Percentiles rank a stretch among this genome's conserved stretches.
These are phyloP conservation scores for Penicillium sp. DNA, from an alignment of 2,329 filamentous ascomycete genomes.

Conservation along the genomic window DNA sequence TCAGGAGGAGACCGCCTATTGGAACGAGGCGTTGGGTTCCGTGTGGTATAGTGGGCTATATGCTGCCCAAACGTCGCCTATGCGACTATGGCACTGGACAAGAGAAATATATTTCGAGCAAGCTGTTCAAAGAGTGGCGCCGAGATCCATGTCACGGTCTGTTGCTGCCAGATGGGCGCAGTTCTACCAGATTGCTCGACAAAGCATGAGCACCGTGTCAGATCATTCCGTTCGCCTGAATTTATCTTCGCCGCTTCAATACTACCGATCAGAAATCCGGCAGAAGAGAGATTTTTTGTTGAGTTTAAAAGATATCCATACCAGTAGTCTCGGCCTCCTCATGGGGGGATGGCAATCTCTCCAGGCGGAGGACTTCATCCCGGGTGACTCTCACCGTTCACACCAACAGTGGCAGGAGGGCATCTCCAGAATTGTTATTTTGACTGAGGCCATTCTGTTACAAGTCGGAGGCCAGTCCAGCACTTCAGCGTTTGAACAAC, in stretches of 20 bases:
- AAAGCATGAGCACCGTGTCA: conserved; percentile 70
- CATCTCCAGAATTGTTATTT: conserved; percentile 72
- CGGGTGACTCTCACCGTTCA: conserved; percentile 43
- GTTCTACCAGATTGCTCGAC: conserved; percentile 78
- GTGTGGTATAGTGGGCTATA: conserved; percentile 77
- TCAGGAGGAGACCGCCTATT: conserved; percentile 89
- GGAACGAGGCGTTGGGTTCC: conserved; percentile 82
- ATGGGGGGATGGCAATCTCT: conserved; percentile 80
- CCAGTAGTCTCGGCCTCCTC: conserved; percentile 80
- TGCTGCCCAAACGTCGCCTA: conserved; percentile 78
- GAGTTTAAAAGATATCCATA: conserved; percentile 73
- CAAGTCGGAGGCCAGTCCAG: conserved; percentile 63
- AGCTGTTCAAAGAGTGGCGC: conserved; percentile 21
- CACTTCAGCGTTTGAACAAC: conserved; percentile 55
- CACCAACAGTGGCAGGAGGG: conserved; percentile 65
- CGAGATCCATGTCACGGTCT: conserved; percentile 19
- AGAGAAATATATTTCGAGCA: conserved; percentile 59
- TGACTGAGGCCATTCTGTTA: conserved; percentile 81
- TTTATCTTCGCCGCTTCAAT: conserved; percentile 73
- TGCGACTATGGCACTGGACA: conserved; percentile 69
- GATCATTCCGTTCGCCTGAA: conserved; percentile 67
- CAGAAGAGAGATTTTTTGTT: conserved; percentile 69
- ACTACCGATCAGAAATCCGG: conserved; percentile 70
- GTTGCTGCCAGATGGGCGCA: conserved; percentile 50
- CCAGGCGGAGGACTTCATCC: conserved; percentile 57